phyloP scores from a whole-genome alignment of 1,139 yeast species.

The Zygosaccharomyces sapae region DNA sequence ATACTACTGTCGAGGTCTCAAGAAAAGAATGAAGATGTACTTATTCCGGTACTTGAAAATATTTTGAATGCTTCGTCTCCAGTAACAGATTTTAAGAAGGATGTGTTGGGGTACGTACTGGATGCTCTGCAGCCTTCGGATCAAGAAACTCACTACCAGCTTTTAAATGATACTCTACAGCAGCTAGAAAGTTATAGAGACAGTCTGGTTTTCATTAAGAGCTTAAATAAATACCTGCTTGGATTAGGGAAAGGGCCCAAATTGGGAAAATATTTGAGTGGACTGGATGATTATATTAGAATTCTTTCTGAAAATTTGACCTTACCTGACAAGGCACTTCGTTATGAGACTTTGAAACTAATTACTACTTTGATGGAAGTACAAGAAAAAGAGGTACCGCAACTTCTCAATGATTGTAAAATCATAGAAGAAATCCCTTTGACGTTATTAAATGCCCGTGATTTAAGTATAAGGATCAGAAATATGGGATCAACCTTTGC shows the following conservation, averaged over 20 bases:
- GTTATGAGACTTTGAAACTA: constrained; percentile 46
- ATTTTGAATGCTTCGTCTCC: constrained; percentile 5
- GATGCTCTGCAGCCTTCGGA: constrained; percentile 11
- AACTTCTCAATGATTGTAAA: constrained; percentile 42
- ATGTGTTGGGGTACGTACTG: constrained; percentile 26
- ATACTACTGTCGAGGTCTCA: constrained; percentile 18
- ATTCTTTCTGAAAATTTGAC: constrained; percentile 39
- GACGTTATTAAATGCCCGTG: constrained; percentile 67
- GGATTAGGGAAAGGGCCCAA: constrained; percentile 4
- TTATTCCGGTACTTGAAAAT: constrained; percentile 15
- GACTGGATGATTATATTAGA: constrained; percentile 8
- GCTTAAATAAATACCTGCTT: constrained; percentile 22
- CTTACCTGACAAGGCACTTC: constrained; percentile 45
- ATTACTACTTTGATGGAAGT: constrained; percentile 36
- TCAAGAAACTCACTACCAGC: constrained; percentile 1
- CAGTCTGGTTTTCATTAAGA: constrained; percentile 27
- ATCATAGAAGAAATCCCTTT: constrained; percentile 71
- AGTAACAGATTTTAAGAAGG: constrained; percentile 26
- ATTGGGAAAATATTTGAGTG: constrained; percentile 6
- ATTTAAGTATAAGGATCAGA: constrained; percentile 66
- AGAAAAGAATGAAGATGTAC: constrained; percentile 9
- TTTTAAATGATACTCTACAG: constrained; percentile 12
- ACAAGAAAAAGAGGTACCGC: constrained; percentile 37
- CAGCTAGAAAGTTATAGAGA: constrained; percentile 16
- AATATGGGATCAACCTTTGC: constrained; percentile 50